Conservation (phyloP, 495 filamentous ascomycete genomes). For the Elaphomyces granulatus region DNA sequence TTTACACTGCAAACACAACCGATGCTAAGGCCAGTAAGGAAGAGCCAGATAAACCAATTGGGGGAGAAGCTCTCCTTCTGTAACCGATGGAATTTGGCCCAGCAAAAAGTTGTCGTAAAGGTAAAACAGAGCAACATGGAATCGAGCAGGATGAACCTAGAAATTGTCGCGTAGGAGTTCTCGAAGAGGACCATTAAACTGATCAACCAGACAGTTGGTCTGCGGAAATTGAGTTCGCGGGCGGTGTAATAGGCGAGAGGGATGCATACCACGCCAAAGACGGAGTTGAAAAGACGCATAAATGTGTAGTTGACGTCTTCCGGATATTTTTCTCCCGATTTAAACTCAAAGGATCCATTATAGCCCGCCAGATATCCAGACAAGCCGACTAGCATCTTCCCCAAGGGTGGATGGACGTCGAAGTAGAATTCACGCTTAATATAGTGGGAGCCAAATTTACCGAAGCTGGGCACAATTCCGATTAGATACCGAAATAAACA, state of each 20-base stretch:
- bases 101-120: constrained; percentile 89
- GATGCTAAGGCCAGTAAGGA: constrained; percentile 83
- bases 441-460: constrained; percentile 98
- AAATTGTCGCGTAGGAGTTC: constrained; percentile 97
- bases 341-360: constrained; percentile 99
- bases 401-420: constrained; percentile 92
- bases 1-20: constrained; percentile 98
- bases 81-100: constrained; percentile 84
- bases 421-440: constrained; percentile 99
- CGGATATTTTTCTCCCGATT: constrained; percentile 91
- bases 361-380: constrained; percentile 93
- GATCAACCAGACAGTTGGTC: constrained; percentile 83
- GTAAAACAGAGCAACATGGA: constrained; percentile 98
- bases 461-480: constrained; percentile 50
- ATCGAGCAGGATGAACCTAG: constrained; percentile 90
- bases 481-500: constrained; percentile 10
- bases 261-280: constrained; percentile 84
- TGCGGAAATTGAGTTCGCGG: constrained; percentile 70
- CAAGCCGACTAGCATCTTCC: constrained; percentile 95
- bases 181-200: constrained; percentile 96
- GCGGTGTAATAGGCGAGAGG: constrained; percentile 93
- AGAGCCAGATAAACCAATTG: constrained; percentile 87
- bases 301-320: constrained; percentile 92
- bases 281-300: constrained; percentile 95
- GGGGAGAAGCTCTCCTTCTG: constrained; percentile 68